Conservation (phyloP, 1,284 basidiomycete genomes). For the Microbotryum intermedium region DNA sequence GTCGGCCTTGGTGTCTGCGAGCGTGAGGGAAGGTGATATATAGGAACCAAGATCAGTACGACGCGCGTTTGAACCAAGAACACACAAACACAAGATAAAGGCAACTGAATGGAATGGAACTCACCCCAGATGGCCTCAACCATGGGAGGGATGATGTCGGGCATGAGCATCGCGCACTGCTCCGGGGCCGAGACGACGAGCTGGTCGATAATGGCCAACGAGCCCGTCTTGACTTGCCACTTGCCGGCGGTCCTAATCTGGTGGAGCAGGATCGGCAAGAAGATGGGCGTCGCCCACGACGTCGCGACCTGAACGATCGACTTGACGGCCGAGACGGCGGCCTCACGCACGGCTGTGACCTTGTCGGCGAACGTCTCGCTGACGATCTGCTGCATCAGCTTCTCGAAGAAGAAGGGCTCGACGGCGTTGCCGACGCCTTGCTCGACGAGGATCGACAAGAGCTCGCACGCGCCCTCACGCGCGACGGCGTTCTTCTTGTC, state of each 20-base stretch:
- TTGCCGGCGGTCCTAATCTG: conserved; percentile 96
- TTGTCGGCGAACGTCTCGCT: conserved; percentile 91
- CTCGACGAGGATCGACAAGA: conserved; percentile 59
- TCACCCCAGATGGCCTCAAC: conserved; percentile 80
- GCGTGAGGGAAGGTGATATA: too few species aligned
- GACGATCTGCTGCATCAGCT: conserved; percentile 67
- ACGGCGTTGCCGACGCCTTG: conserved; percentile 73
- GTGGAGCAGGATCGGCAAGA: conserved; percentile 84
- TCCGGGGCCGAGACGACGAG: conserved; percentile 74
- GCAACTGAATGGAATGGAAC: not conserved
- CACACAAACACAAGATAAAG: not conserved
- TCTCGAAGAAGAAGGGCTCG: conserved; percentile 78
- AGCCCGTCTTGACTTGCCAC: conserved; percentile 97
- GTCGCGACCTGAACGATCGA: conserved; percentile 73
- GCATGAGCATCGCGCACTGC: conserved; percentile 85
- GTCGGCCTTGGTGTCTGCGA: conserved; percentile 88
- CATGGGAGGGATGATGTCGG: conserved; percentile 92
- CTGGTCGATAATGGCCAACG: conserved; percentile 76
- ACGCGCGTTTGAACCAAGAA: too few species aligned
- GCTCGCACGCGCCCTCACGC: conserved; percentile 72
- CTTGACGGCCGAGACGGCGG: conserved; percentile 76
- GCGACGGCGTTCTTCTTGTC: conserved; percentile 57
- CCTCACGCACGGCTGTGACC: conserved; percentile 71
- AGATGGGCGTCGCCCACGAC: conserved; percentile 75
- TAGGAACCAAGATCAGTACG: too few species aligned